Percentiles rank a stretch among this genome's conserved stretches.
Evolutionary conservation across 2,329 filamentous ascomycete genomes (phyloP).

Genomic region (Graphilbum fragrans): DNA sequence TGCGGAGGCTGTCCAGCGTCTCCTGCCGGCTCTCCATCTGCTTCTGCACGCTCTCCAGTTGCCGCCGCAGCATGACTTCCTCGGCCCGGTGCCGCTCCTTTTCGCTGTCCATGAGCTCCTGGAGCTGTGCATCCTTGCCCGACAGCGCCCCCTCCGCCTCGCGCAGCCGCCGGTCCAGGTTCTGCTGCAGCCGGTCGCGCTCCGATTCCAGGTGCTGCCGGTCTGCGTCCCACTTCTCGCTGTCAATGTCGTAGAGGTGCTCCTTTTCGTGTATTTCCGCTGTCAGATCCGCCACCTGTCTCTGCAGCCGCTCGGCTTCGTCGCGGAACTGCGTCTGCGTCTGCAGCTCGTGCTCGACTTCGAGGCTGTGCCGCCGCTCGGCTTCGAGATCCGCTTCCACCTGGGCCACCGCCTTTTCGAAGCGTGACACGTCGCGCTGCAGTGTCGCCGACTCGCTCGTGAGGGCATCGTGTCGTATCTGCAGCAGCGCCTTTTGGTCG

Average conservation of each 20-base stretch:
- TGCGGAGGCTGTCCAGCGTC: slow-evolving; percentile 52
- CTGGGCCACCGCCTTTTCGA: slow-evolving; percentile 33
- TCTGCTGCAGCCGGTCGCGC: slow-evolving; percentile 54
- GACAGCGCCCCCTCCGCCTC: slow-evolving; percentile 56
- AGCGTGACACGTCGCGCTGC: slow-evolving; percentile 46
- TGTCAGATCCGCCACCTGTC: slow-evolving; percentile 29
- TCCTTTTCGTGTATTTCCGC: slow-evolving; percentile 58
- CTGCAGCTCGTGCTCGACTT: slow-evolving; percentile 48
- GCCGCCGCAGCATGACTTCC: slow-evolving; percentile 56
- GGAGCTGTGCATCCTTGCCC: slow-evolving; percentile 53
- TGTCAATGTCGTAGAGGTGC: slow-evolving; percentile 57
- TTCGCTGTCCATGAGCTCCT: slow-evolving; percentile 58
- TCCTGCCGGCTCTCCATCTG: slow-evolving; percentile 57
- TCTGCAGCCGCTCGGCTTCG: slow-evolving; percentile 21
- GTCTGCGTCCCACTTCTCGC: slow-evolving; percentile 60
- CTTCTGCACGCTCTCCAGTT: slow-evolving; percentile 61
- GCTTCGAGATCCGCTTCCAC: slow-evolving; percentile 35
- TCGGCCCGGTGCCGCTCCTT: slow-evolving; percentile 60
- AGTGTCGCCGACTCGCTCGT: slow-evolving; percentile 54
- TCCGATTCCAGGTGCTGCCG: slow-evolving; percentile 53
- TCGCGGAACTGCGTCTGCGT: slow-evolving; percentile 31
- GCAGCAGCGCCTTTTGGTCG: slow-evolving; percentile 58
- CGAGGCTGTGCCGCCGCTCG: slow-evolving; percentile 46
- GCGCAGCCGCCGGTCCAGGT: slow-evolving; percentile 58
- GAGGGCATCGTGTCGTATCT: slow-evolving; percentile 55